Evolutionary conservation across 345 rosid species (phyloP).

Genomic region (Salix udensis): DNA sequence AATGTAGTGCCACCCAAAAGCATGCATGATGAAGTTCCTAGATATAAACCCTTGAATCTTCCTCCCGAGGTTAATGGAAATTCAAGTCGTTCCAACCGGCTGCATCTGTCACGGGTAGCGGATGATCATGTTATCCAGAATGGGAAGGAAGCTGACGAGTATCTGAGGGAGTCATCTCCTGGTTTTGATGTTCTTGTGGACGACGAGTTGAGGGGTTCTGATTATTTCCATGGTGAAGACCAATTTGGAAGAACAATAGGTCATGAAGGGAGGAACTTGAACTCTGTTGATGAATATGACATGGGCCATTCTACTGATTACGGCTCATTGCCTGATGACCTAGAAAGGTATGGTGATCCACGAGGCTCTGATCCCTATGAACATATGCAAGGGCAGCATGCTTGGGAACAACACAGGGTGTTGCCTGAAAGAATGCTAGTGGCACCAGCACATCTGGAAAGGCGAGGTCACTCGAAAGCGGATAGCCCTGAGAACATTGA

Average conservation of each 20-base stretch:
- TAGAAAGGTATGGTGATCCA: constrained; percentile 40
- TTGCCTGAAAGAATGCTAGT: constrained; percentile 46
- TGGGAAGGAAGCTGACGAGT: constrained; percentile 65
- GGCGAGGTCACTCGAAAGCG: constrained; percentile 43
- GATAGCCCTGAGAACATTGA: constrained; percentile 46
- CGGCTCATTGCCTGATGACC: constrained; percentile 41
- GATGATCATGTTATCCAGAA: constrained; percentile 52
- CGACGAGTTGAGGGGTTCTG: constrained; percentile 61
- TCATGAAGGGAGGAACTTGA: constrained; percentile 52
- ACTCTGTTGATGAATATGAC: constrained; percentile 55
- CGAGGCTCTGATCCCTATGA: constrained; percentile 50
- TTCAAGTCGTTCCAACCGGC: constrained; percentile 31
- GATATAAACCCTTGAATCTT: constrained; percentile 26
- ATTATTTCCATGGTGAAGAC: constrained; percentile 70
- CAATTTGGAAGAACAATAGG: constrained; percentile 50
- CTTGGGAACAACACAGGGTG: constrained; percentile 52
- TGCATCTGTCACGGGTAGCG: constrained; percentile 41
- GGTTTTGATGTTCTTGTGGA: constrained; percentile 98
- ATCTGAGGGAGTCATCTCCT: constrained; percentile 82
- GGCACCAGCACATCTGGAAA: constrained; percentile 43
- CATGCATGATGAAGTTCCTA: constrained; percentile 41
- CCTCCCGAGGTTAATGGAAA: constrained; percentile 39
- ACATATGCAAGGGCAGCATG: constrained; percentile 47
- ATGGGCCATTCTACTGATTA: constrained; percentile 42
- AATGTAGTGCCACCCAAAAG: constrained; percentile 25